Evolutionary conservation across 768 basidiomycete genomes (phyloP).

Genomic region (Lyophyllum semitale): DNA sequence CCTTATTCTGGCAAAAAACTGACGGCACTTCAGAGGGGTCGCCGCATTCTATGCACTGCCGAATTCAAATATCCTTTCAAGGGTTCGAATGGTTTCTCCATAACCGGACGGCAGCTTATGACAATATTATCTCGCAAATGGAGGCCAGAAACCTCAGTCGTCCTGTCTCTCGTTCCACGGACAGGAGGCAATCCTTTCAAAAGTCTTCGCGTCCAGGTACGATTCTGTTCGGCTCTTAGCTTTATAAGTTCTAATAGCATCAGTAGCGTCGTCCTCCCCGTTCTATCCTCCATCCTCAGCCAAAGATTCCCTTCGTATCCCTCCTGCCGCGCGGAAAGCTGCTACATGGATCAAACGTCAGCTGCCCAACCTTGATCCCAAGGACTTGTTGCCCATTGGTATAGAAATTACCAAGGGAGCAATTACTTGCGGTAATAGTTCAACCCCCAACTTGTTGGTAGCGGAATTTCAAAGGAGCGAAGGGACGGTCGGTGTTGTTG

Average conservation of each 20-base stretch:
- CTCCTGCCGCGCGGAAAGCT: conserved; percentile 38
- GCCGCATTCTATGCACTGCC: conserved; percentile 58
- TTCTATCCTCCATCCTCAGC: conserved; percentile 33
- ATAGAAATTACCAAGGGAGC: conserved; percentile 78
- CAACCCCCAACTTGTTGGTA: conserved; percentile 81
- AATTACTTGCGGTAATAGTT: conserved; percentile 82
- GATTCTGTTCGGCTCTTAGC: background rate
- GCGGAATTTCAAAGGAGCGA: conserved; percentile 76
- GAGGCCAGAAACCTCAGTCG: conserved; percentile 40
- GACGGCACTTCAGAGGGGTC: conserved; percentile 27
- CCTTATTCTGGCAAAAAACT: background rate
- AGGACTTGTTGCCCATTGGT: conserved; percentile 85
- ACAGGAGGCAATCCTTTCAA: conserved; percentile 37
- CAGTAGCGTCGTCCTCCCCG: conserved; percentile 26
- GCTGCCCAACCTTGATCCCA: conserved; percentile 73
- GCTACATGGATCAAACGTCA: conserved; percentile 58
- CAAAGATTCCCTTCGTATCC: conserved; percentile 32
- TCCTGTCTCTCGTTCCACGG: conserved; percentile 38
- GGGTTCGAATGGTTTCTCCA: conserved; percentile 94
- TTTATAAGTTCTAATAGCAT: background rate
- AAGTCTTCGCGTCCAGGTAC: conserved; percentile 44
- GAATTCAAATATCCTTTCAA: conserved; percentile 77
- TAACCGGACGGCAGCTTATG: conserved; percentile 87
- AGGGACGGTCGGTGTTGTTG: conserved; percentile 80
- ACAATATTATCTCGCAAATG: conserved; percentile 82